phyloP scores from a whole-genome alignment of 2,329 filamentous ascomycete species.

The Trichoderma guizhouense region DNA sequence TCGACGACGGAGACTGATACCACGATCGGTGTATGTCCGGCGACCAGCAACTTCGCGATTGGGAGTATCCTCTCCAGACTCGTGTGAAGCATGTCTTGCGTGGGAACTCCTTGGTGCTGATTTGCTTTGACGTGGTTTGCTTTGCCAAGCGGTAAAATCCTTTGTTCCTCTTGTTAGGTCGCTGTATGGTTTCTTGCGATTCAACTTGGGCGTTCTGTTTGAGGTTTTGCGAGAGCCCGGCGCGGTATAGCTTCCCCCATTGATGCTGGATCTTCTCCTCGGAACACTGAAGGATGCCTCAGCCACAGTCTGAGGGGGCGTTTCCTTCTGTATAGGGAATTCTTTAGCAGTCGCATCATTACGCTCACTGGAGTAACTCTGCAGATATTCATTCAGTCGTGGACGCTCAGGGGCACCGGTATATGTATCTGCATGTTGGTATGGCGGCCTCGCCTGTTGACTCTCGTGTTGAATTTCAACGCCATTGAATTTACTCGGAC shows the following conservation, averaged over 20 bases:
- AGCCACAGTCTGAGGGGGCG: not conserved
- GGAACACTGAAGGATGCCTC: constrained; percentile 18
- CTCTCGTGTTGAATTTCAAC: constrained; percentile 13
- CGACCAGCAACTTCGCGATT: constrained; percentile 27
- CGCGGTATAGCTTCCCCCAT: not conserved
- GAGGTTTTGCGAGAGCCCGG: not conserved
- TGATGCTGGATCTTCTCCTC: constrained; percentile 21
- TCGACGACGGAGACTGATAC: constrained; percentile 46
- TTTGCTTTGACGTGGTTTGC: constrained; percentile 18
- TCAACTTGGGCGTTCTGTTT: not conserved
- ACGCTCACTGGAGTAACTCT: constrained; percentile 27
- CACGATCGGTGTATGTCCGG: constrained; percentile 29
- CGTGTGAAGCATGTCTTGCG: constrained; percentile 17
- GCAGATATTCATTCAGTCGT: constrained; percentile 26
- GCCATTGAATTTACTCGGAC: constrained; percentile 8
- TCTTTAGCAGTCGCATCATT: constrained; percentile 1
- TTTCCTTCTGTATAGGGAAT: not conserved
- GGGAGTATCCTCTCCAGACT: constrained; percentile 26
- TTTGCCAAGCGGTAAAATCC: not conserved
- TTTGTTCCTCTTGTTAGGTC: constrained; percentile 10
- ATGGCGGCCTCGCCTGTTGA: constrained; percentile 19
- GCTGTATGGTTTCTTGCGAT: constrained; percentile 1
- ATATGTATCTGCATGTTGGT: constrained; percentile 29
- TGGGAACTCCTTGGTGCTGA: not conserved
- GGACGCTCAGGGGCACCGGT: constrained; percentile 24